Evolutionary conservation across 2,329 filamentous ascomycete species (phyloP), one percentile per base, ranked within the genome.

Genomic region (Aspergillus melleus): DNA sequence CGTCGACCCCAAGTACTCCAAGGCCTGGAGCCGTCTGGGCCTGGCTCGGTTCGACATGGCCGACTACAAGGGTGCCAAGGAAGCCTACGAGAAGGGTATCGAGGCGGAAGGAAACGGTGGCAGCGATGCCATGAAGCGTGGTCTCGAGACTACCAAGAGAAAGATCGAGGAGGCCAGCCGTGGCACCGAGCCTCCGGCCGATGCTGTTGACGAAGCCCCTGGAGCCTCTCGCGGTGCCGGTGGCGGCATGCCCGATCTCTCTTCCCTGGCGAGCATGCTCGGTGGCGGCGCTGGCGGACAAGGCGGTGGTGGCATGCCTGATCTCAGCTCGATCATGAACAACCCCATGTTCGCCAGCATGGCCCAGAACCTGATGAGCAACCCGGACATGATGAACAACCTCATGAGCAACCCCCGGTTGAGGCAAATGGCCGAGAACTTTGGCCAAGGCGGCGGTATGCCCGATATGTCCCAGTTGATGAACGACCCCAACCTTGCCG

Each of bases 281-380:
- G 88, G 88, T 46, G 83, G 82, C 20, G 83, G 80, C 19, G 86
- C 82, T 20, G 88, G 36, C 16, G 44, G 44, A 22, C 44, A 20
- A 47, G 44, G 82, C 24, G 87, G 82, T 14, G 83, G 85, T 5
- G 88, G 84, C 57, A 95, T 96, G 90, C 92, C 93, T 12, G 94
- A 98, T 76, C 82, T 99, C 24, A 80, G 86, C 64, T 86, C 86
- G 64, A 88, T 99, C 76, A 96, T 98, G 92, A 92, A 83, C 82
- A 99, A 98, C 81, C 95, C 95, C 58, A 98, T 98, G 95, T 96
- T 99, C 80, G 87, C 92, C 54, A 90, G 86, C 80, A 97, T 98
- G 92, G 95, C 95, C 4, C 92, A 97, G 82, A 96, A 91, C 77
- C 79, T 99, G 57, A 98, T 98, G 95, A 91, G 88, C 79, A 97